A percentile compares a stretch with the other conserved stretches of the same genome.
phyloP scores from a whole-genome alignment of 129 eudicot species.

The Artemisia argyi region DNA sequence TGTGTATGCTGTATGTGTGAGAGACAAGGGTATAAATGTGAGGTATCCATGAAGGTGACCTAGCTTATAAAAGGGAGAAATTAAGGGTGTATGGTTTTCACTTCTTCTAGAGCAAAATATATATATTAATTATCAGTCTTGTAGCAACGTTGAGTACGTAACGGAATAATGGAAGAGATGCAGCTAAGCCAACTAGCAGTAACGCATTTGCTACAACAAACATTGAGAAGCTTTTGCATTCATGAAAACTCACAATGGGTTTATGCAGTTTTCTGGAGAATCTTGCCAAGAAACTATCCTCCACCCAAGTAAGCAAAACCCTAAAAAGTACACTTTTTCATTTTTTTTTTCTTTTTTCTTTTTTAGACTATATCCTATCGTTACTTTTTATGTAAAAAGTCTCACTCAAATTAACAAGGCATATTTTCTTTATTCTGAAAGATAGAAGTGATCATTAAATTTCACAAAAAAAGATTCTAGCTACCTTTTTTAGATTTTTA shows the following conservation, averaged over 20 bases:
- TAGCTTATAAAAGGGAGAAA: conserved; percentile 49
- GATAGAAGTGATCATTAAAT: too few relatives aligned
- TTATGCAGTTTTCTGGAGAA: conserved; percentile 99
- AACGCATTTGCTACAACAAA: conserved; percentile 98
- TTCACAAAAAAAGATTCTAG: too few relatives aligned
- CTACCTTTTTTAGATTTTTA: too few relatives aligned
- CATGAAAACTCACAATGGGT: conserved; percentile 98
- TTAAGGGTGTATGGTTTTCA: conserved; percentile 53
- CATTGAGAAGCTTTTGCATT: conserved; percentile 89
- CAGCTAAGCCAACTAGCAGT: conserved; percentile 79
- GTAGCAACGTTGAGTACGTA: too few relatives aligned
- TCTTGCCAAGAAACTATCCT: conserved; percentile 97
- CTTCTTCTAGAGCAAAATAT: conserved; percentile 29
- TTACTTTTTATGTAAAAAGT: neutral
- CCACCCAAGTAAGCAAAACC: conserved; percentile 77
- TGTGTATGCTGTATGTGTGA: neutral
- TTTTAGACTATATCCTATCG: neutral
- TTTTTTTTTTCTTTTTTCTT: neutral
- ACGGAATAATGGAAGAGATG: conserved; percentile 80
- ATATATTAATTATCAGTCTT: neutral
- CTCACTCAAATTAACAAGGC: too few relatives aligned
- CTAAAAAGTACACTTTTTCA: neutral
- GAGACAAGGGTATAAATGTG: conserved; percentile 3
- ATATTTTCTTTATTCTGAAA: too few relatives aligned
- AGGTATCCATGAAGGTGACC: conserved; percentile 50